Evolutionary conservation across 2,329 filamentous ascomycete genomes (phyloP).

Genomic region (Fusarium citri): DNA sequence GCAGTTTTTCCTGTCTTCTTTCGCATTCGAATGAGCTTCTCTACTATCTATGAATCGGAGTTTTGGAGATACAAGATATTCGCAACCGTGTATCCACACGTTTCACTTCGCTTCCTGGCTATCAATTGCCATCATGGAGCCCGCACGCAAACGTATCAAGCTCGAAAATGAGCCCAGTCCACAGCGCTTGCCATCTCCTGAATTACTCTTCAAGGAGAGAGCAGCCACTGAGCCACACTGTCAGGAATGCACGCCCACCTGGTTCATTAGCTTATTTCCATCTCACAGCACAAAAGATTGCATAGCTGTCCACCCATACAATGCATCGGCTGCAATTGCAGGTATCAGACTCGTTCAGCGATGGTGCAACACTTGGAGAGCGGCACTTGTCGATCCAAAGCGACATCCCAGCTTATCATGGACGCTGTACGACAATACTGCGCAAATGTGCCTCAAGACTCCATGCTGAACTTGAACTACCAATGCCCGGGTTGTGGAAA

Average conservation of each 20-base stretch:
- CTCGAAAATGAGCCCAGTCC: background rate
- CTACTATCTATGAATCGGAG: too few relatives aligned
- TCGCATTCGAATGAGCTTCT: too few relatives aligned
- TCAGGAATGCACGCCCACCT: background rate
- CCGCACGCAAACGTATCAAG: background rate
- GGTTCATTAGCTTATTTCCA: background rate
- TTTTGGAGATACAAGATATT: too few relatives aligned
- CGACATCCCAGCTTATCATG: rapidly evolving
- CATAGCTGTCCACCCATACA: background rate
- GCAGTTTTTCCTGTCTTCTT: too few relatives aligned
- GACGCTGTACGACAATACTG: background rate
- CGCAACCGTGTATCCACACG: too few relatives aligned
- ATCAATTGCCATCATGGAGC: too few relatives aligned
- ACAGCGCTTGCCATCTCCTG: too few relatives aligned
- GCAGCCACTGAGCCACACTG: rapidly evolving
- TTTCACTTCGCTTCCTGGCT: too few relatives aligned
- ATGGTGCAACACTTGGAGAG: background rate
- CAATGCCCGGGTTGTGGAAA: background rate
- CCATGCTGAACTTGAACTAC: background rate
- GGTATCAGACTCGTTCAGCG: background rate
- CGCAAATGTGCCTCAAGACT: rapidly evolving
- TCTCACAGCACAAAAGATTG: background rate
- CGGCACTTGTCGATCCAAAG: background rate
- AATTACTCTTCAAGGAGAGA: background rate
- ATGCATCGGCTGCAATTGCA: background rate